Base-by-base conservation (phyloP, 768 basidiomycete species). In the Inosperma sp. region DNA sequence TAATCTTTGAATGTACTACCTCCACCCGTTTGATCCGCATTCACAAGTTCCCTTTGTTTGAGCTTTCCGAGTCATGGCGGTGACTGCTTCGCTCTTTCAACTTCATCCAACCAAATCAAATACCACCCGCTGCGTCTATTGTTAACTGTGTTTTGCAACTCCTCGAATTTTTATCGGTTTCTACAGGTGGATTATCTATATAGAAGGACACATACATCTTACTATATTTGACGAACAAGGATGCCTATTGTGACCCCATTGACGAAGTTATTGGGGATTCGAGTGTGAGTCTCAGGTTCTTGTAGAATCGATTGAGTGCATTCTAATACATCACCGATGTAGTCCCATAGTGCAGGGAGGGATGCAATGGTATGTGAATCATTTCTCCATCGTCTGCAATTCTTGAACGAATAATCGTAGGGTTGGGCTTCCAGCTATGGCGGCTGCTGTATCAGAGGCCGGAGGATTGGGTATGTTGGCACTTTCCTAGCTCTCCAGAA, bases 281-380 rank as follows among this genome's bases (percentile, higher is more conserved):
- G 78, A 37, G 75, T 87, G 86, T 86, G 58, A 30, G 82, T 74
- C 25, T 41, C 12, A 13, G 45, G 39, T 19, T 37, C 9, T 17
- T 40, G 16, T 31, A 16, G 21, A 31, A 31, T 40, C 9, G 7
- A 53, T 16, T 17, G 29, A 21, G 46, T 33, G n/a, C 54, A 9
- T 50, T 50, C 7, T 16, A 56, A 7, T 27, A 8, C 33, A 33
- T 49, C 42, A 23, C 16, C 3, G 42, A 26, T 52, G 23, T 47
- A 88, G 86, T 26, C 91, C 90, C 13, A 72, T 92, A 39, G 78
- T 93, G 2, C 91, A 93, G 64, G 90, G 89, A 19, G 90, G 88
- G 40, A 92, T 93, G 89, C 90, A 92, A 80, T 93, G 86, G 86
- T 88, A 69, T 39, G 63, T 6, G n/a, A 5, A 4, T 21, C 4